Conservation (phyloP, 2,329 filamentous ascomycete genomes). For the Talaromyces sp. region DNA sequence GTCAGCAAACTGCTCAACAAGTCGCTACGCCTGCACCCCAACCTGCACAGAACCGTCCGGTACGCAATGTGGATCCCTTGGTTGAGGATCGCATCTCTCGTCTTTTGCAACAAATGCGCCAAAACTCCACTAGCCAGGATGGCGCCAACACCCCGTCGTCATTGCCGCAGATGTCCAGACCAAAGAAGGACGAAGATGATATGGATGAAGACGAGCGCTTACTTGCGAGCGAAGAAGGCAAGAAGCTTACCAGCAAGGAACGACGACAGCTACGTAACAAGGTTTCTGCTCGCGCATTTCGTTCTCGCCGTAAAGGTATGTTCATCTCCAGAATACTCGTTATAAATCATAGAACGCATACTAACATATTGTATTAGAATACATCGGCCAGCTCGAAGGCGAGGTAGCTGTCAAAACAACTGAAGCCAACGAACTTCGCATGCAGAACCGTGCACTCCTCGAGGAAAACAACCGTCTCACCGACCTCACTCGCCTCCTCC, state of each 20-base stretch:
- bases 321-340: not conserved
- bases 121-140: constrained; percentile 35
- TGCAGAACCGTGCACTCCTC: constrained; percentile 72
- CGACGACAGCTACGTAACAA: constrained; percentile 97
- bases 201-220: constrained; percentile 98
- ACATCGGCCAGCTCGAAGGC: constrained; percentile 87
- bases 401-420: constrained; percentile 79
- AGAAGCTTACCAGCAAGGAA: constrained; percentile 98
- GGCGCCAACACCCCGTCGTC: constrained; percentile 44
- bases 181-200: constrained; percentile 92
- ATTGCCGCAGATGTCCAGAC: constrained; percentile 62
- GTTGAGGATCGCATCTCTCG: constrained; percentile 92
- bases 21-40: constrained; percentile 16
- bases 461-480: constrained; percentile 80
- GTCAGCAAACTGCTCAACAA: constrained; percentile 22
- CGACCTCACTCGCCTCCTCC: constrained; percentile 73
- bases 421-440: constrained; percentile 73
- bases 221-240: constrained; percentile 93
- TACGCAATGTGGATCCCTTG: constrained; percentile 54
- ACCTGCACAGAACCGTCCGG: constrained; percentile 23
- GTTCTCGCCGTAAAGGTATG: constrained; percentile 95
- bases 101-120: constrained; percentile 84
- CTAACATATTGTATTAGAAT: constrained; percentile 66
- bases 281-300: constrained; percentile 94
- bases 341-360: constrained; percentile 4